Base-by-base conservation (phyloP, 306 rosid species). In the Calophaca sinica region DNA sequence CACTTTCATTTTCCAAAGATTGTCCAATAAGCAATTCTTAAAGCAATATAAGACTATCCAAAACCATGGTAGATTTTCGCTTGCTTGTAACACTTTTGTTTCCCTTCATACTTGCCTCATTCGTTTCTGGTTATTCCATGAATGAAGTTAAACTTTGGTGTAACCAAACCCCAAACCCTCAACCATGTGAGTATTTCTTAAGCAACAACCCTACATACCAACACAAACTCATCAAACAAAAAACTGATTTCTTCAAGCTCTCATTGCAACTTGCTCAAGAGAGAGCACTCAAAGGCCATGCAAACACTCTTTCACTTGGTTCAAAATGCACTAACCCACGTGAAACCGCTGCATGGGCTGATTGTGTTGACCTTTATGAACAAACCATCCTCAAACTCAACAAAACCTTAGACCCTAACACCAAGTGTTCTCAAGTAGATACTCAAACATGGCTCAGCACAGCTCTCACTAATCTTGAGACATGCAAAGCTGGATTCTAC, bases 151-250 rank as follows among this genome's bases (percentile, higher is more conserved):
- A 86, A 39, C 45, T 39, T 4, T 89, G 96, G 96, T 89, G 96
- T 39, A 74, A 78, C 78, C 86, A 92, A 83, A 92, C 97, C 1
- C 97, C 97, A 3, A 54, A 88, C 62, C 96, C 96, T 63, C 58
- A 84, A 42, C 93, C 93, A 11, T 92, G 97, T 10, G 87, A 88
- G 49, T 73, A 85, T 49, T 81, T 85, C 70, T 68, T 92, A 9
- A 76, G 60, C 87, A 53, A 74, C 2, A 76, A 85, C 58, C 79
- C 50, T 2, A 6, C 4, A 9, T 12, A 45, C 0, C 14, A 41
- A 28, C 11, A 15, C 77, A 45, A 39, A 33, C 62, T 87, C 82
- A 82, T 92, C 44, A 73, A 79, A 9, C 70, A 80, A 2, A 89
- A 86, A 53, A 44, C 84, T 4, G 88, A 89, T 68, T 92, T 92